Evolutionary conservation across 495 filamentous ascomycete species (phyloP).

Genomic region (Aspergillus leporis): DNA sequence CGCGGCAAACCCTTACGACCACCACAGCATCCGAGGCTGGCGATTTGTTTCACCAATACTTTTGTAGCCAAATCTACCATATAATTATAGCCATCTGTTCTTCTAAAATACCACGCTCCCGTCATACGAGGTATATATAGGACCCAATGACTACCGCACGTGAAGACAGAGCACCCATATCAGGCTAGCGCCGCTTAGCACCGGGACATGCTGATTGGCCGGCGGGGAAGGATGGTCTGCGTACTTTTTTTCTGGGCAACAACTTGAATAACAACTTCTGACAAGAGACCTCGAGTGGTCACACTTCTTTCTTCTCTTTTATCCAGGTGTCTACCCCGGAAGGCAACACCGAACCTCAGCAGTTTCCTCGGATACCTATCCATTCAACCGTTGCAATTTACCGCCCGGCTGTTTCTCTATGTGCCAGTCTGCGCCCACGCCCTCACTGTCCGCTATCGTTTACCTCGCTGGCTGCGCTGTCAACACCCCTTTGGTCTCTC

Average conservation of each 20-base stretch:
- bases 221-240: neutral
- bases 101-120: neutral
- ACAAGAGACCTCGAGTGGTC: neutral
- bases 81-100: neutral
- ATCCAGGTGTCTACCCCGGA: neutral
- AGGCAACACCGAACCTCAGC: neutral
- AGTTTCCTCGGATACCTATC: neutral
- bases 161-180: neutral
- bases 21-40: neutral
- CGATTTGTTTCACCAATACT: neutral
- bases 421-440: constrained; percentile 37
- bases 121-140: neutral
- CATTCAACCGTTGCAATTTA: neutral
- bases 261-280: neutral
- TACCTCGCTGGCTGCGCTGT: constrained; percentile 33
- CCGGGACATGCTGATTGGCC: constrained; percentile 24
- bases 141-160: constrained; percentile 8
- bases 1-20: neutral
- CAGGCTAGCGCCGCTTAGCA: constrained; percentile 24
- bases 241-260: neutral
- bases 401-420: constrained; percentile 36
- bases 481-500: constrained; percentile 20
- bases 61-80: neutral
- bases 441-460: constrained; percentile 35
- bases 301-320: constrained; percentile 7